These are phyloP conservation scores for Tricholoma saponaceum DNA, from an alignment of 768 basidiomycete genomes.

Conservation along the genomic window DNA sequence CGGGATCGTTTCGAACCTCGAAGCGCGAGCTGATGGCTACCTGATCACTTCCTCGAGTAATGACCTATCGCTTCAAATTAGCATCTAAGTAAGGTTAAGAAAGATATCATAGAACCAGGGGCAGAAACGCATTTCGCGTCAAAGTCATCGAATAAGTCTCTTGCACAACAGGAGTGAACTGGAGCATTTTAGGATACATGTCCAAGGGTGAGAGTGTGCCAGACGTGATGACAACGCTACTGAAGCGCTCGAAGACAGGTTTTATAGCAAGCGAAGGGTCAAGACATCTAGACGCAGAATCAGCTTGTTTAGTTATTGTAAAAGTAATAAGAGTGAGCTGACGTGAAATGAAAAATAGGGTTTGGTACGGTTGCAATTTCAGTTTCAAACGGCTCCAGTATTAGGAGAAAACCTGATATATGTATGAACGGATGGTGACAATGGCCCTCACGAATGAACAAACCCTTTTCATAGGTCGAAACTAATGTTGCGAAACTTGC, in stretches of 20 bases:
- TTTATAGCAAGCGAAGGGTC: conserved; percentile 97
- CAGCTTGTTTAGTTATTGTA: conserved; percentile 4
- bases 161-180: conserved; percentile 94
- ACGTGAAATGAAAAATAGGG: conserved; percentile 98
- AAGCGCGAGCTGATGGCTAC: conserved; percentile 98
- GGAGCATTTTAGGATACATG: conserved; percentile 99
- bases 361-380: conserved; percentile 98
- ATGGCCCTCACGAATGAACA: conserved; percentile 10
- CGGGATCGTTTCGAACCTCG: conserved; percentile 98
- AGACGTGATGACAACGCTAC: conserved; percentile 96
- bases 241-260: conserved; percentile 97
- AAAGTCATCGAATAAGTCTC: conserved; percentile 98
- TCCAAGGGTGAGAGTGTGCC: conserved; percentile 98
- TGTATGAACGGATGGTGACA: background rate
- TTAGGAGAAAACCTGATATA: conserved; percentile 82
- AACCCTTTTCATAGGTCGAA: conserved; percentile 96
- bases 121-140: conserved; percentile 92
- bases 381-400: conserved; percentile 97
- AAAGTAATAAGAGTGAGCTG: conserved; percentile 14
- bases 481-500: conserved; percentile 95
- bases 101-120: conserved; percentile 55
- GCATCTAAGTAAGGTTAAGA: conserved; percentile 5
- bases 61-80: conserved; percentile 55
- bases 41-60: conserved; percentile 97
- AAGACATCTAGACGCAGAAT: conserved; percentile 65